Percentiles rank a stretch among this genome's conserved stretches.
phyloP scores from a whole-genome alignment of 1,139 yeast genomes.

The Lodderomyces pseudojiufengensis region DNA sequence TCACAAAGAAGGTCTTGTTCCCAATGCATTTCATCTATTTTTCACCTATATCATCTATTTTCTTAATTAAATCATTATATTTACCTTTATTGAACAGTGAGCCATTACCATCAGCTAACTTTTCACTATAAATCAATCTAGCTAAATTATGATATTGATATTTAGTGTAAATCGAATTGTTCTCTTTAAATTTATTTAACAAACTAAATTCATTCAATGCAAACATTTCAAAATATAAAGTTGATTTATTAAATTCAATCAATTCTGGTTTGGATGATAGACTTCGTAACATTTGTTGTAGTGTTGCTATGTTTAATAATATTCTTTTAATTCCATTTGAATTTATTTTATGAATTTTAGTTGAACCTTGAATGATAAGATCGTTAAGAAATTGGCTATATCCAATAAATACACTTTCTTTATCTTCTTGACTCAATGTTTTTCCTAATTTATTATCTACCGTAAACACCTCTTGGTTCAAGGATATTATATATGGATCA shows the following conservation, averaged over 20 bases:
- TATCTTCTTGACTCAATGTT: conserved; percentile 25
- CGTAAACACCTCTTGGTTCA: conserved; percentile 56
- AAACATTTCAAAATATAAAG: conserved; percentile 57
- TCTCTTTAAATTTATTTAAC: conserved; percentile 21
- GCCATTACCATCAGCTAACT: conserved; percentile 40
- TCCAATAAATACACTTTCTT: conserved; percentile 45
- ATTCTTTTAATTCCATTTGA: conserved; percentile 65
- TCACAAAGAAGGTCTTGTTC: no score
- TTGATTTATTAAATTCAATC: conserved; percentile 57
- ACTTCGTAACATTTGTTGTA: conserved; percentile 73
- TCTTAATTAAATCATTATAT: conserved; percentile 34
- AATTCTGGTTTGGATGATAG: conserved; percentile 53
- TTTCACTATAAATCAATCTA: conserved; percentile 43
- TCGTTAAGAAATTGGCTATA: conserved; percentile 55
- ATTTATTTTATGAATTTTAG: conserved; percentile 53
- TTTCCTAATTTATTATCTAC: conserved; percentile 41
- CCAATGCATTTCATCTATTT: background rate
- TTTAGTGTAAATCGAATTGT: conserved; percentile 17
- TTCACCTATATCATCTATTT: conserved; percentile 19
- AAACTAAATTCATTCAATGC: conserved; percentile 39
- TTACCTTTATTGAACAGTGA: conserved; percentile 38
- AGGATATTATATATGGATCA: conserved; percentile 55
- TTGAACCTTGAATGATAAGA: conserved; percentile 59
- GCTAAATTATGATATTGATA: conserved; percentile 34
- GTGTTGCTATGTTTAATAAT: conserved; percentile 62